Percentiles rank a stretch among this genome's conserved stretches.
phyloP scores from a whole-genome alignment of 78 protist species.

The Abeoforma whisleri region DNA sequence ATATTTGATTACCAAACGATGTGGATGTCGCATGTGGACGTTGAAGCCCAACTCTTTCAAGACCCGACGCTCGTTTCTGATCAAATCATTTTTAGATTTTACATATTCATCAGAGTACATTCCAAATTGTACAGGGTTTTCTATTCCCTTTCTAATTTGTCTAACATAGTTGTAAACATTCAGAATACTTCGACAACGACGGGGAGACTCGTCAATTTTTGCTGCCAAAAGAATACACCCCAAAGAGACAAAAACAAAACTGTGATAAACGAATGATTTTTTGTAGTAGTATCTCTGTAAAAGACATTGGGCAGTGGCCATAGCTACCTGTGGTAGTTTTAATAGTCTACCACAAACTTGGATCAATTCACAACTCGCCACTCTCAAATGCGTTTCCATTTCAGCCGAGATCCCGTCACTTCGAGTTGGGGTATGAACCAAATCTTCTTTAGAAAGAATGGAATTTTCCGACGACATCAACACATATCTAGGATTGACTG shows the following conservation, averaged over 20 bases:
- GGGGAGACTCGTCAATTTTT: constrained; percentile 6
- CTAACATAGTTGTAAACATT: constrained; percentile 28
- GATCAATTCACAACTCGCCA: background rate
- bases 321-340: constrained; percentile 33
- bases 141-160: background rate
- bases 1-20: constrained; percentile 26
- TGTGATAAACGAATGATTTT: background rate
- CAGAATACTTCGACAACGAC: constrained; percentile 6
- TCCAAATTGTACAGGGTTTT: constrained; percentile 5
- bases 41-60: constrained; percentile 39
- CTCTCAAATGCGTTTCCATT: background rate
- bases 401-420: background rate
- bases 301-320: constrained; percentile 20
- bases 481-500: background rate
- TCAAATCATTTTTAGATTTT: constrained; percentile 11
- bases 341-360: background rate
- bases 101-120: background rate
- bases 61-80: constrained; percentile 30
- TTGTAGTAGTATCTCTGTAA: constrained; percentile 41
- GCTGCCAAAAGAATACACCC: background rate
- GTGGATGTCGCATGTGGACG: constrained; percentile 44
- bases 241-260: background rate
- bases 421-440: background rate
- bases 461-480: background rate
- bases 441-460: background rate